Conservation (phyloP, 148 eudicot species). For the Diospyros lotus region DNA sequence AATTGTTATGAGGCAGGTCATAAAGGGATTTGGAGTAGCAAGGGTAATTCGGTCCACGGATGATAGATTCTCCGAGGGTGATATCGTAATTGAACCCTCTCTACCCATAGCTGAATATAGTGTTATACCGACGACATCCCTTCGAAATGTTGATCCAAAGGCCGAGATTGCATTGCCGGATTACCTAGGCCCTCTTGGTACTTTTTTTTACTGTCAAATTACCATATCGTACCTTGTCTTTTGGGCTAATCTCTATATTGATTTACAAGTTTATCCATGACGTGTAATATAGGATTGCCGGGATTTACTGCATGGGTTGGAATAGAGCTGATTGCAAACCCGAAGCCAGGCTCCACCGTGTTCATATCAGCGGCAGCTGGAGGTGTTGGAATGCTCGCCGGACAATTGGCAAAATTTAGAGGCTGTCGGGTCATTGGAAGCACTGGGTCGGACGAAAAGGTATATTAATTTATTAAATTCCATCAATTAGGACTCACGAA, state of each 20-base stretch:
- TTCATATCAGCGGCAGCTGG: constrained; percentile 41
- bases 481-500: too few relatives aligned
- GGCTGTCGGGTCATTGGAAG: constrained; percentile 42
- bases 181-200: constrained; percentile 29
- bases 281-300: constrained; percentile 25
- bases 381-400: constrained; percentile 39
- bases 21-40: constrained; percentile 22
- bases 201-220: neutral
- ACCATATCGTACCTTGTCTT: too few relatives aligned
- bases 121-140: constrained; percentile 17
- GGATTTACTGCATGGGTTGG: constrained; percentile 45
- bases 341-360: constrained; percentile 35
- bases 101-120: constrained; percentile 30
- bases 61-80: constrained; percentile 22
- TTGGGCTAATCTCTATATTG: too few relatives aligned
- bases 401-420: constrained; percentile 38
- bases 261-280: neutral
- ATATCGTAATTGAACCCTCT: constrained; percentile 17
- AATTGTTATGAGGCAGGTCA: constrained; percentile 5
- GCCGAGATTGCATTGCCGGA: constrained; percentile 24
- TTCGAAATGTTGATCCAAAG: constrained; percentile 20
- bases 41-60: constrained; percentile 26
- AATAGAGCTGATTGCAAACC: constrained; percentile 24
- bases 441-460: constrained; percentile 36
- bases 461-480: neutral